Percentiles rank a stretch among this genome's conserved stretches.
phyloP scores from a whole-genome alignment of 164 flowering plant genomes.

The Piper betle region DNA sequence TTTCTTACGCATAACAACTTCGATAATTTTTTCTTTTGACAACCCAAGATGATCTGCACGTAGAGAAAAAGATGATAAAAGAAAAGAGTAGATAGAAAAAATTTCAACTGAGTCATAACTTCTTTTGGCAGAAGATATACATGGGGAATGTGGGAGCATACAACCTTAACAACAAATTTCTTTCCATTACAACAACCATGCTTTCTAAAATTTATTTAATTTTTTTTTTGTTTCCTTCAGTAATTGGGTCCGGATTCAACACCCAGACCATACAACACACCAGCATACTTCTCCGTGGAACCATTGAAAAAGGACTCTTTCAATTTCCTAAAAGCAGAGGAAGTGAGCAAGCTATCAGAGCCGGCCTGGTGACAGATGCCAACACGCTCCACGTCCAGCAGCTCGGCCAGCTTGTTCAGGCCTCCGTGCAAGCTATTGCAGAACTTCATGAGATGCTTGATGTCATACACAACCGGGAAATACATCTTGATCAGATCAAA shows the following conservation, averaged over 20 bases:
- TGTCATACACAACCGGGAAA: constrained; percentile 46
- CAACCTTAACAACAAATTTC: constrained; percentile 2
- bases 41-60: no score
- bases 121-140: constrained; percentile 8
- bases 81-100: neutral
- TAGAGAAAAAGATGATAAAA: neutral
- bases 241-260: constrained; percentile 30
- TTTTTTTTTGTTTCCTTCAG: neutral
- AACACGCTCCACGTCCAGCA: constrained; percentile 45
- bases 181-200: constrained; percentile 6
- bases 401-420: constrained; percentile 48
- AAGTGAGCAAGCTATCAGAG: constrained; percentile 60
- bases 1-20: no score
- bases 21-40: no score
- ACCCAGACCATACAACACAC: constrained; percentile 43
- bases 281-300: constrained; percentile 40
- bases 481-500: constrained; percentile 30
- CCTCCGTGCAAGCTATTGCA: constrained; percentile 56
- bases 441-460: constrained; percentile 56
- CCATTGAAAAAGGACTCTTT: constrained; percentile 39
- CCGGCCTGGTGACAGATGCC: constrained; percentile 58
- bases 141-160: constrained; percentile 5
- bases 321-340: constrained; percentile 48
- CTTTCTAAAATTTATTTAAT: neutral
- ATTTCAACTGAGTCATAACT: constrained; percentile 5